These are phyloP conservation scores for Trypanosoma brucei DNA, from an alignment of 208 protist genomes.

Conservation along the genomic window DNA sequence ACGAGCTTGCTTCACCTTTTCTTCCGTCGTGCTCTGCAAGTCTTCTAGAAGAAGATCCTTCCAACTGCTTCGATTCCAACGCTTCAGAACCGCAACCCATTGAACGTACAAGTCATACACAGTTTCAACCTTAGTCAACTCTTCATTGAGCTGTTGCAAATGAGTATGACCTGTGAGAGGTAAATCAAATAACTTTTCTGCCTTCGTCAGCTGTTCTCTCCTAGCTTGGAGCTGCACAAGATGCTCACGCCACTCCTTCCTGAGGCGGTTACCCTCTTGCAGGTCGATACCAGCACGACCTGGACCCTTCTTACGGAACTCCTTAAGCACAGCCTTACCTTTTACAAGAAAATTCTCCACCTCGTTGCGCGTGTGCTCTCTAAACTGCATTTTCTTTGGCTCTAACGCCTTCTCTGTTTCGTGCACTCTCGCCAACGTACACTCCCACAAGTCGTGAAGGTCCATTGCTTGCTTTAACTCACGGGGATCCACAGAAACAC, in stretches of 20 bases:
- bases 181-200: constrained; percentile 97
- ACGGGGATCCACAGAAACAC: constrained; percentile 71
- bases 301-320: constrained; percentile 85
- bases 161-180: constrained; percentile 90
- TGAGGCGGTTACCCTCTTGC: constrained; percentile 85
- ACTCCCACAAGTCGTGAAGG: constrained; percentile 81
- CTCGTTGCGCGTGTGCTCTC: constrained; percentile 87
- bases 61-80: constrained; percentile 97
- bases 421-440: constrained; percentile 74
- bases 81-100: constrained; percentile 81
- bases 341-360: constrained; percentile 79
- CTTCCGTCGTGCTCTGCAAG: constrained; percentile 92
- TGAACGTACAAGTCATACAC: constrained; percentile 95
- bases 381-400: constrained; percentile 93
- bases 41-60: constrained; percentile 94
- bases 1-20: constrained; percentile 81
- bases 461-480: constrained; percentile 77
- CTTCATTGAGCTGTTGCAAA: constrained; percentile 89
- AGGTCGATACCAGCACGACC: constrained; percentile 82
- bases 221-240: constrained; percentile 68
- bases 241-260: constrained; percentile 81
- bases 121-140: constrained; percentile 82
- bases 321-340: constrained; percentile 41
- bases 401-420: constrained; percentile 78
- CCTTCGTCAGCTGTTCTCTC: constrained; percentile 91